Base-by-base conservation (phyloP, 202 grass and related monocot species). In the Cymbopogon flexuosus region DNA sequence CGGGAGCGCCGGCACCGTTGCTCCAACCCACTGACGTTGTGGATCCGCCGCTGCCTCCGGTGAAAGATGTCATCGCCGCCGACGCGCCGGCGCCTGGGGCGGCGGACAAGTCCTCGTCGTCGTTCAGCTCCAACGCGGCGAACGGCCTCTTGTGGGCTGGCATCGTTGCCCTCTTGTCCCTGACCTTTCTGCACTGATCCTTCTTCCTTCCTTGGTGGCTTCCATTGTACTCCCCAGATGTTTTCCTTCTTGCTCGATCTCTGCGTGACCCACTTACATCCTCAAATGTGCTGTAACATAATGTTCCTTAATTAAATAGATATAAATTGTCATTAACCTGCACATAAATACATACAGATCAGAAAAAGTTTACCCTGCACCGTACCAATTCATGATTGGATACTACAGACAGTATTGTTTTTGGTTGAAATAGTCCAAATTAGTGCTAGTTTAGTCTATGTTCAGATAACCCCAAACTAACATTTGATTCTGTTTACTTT, bases 21-120 rank as follows among this genome's bases (percentile, higher is more conserved):
- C 87, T 99, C 8, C 82, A 91, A 54, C 88, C 85, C 21, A 60
- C 66, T 10, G 90, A 99, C 23, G 73, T 99, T 3, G 27, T 96
- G 14, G 96, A 96, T 35, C 92, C 92, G 22, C 96, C 96, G 24
- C 83, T 99, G 58, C 96, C 96, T 1, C 84, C 88, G 7, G 92
- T 99, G 0, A 29, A 93, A 14, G 24, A 72, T 3, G 72, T 81
- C 13, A 68, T 83, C 64, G 33, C 71, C 37, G 68, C 90, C 5
- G 67, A 72, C 3, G 84, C 56, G 33, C 45, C 46, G 6, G 35
- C 85, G 1, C 75, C 81, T n/a, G 62, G 61, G 29, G 67, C 31
- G 14, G 56, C 62, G 12, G 65, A 86, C 58, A 62, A 46, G 15
- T 70, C 2, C 41, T 70, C 42, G 8, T 80, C 84, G 35, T 78